Percentiles rank a stretch among this genome's conserved stretches.
These are phyloP conservation scores for Cladosporium sp. DNA, from an alignment of 2,329 filamentous ascomycete species.

Conservation along the genomic window DNA sequence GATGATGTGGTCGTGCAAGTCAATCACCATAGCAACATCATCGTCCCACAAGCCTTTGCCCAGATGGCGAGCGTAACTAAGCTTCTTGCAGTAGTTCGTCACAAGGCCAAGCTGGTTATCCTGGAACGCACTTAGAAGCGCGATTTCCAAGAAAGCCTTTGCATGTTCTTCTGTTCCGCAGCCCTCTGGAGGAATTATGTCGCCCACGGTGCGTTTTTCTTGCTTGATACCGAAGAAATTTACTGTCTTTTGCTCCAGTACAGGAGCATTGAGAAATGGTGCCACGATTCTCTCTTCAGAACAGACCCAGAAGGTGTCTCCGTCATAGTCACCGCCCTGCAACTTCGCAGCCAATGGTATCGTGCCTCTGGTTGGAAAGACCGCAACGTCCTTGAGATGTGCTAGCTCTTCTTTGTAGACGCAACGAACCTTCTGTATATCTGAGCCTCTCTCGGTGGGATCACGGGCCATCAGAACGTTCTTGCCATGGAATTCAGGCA, in stretches of 20 bases:
- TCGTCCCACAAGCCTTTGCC: conserved; percentile 25
- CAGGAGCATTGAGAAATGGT: conserved; percentile 61
- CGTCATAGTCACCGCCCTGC: conserved; percentile 78
- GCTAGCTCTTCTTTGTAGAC: conserved; percentile 56
- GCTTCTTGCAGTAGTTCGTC: conserved; percentile 60
- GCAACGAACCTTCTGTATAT: conserved; percentile 61
- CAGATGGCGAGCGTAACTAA: conserved; percentile 48
- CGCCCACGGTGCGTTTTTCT: conserved; percentile 44
- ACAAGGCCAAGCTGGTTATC: conserved; percentile 55
- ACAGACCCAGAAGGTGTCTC: conserved; percentile 70
- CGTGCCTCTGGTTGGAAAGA: conserved; percentile 65
- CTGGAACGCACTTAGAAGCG: conserved; percentile 56
- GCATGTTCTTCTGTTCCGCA: conserved; percentile 26
- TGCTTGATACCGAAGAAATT: conserved; percentile 49
- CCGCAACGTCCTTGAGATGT: conserved; percentile 69
- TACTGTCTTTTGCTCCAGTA: conserved; percentile 43
- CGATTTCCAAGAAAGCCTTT: conserved; percentile 47
- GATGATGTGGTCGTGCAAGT: conserved; percentile 44
- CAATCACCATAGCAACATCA: conserved; percentile 23
- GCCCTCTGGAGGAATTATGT: conserved; percentile 35
- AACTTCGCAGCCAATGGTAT: conserved; percentile 64
- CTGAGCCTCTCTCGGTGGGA: conserved; percentile 65
- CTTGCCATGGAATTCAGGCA: too few relatives aligned
- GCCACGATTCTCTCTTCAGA: conserved; percentile 65
- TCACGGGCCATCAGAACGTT: conserved; percentile 64